phyloP scores from a whole-genome alignment of 768 basidiomycete species.

The Hygrophorus pudorinus region DNA sequence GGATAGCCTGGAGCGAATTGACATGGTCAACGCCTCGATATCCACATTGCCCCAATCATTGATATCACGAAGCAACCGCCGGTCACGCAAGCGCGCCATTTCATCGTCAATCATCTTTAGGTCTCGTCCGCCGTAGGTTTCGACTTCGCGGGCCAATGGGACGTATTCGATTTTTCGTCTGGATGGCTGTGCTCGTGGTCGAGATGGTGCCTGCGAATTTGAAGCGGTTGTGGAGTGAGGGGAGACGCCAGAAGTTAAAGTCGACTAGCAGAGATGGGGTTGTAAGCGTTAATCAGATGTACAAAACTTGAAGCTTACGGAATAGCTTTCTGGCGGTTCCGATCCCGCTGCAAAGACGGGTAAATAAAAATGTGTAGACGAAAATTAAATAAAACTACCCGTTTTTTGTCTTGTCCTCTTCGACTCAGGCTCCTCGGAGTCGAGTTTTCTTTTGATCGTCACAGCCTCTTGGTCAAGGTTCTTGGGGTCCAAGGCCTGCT shows the following conservation, averaged over 20 bases:
- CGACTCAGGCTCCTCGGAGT: conserved; percentile 50
- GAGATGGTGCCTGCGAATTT: conserved; percentile 20
- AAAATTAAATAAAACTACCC: conserved; percentile 29
- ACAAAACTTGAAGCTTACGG: conserved; percentile 35
- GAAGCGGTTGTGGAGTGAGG: conserved; percentile 9
- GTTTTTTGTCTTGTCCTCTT: conserved; percentile 69
- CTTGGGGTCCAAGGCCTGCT: conserved; percentile 20
- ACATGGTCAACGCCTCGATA: conserved; percentile 90
- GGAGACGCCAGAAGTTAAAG: neutral
- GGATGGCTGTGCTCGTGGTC: conserved; percentile 39
- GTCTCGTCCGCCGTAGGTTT: conserved; percentile 77
- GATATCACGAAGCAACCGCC: conserved; percentile 56
- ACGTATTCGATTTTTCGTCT: conserved; percentile 85
- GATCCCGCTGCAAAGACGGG: conserved; percentile 11
- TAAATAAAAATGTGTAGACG: neutral
- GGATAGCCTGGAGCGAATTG: conserved; percentile 74
- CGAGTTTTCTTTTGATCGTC: conserved; percentile 63
- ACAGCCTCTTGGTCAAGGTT: conserved; percentile 53
- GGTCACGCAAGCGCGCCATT: conserved; percentile 35
- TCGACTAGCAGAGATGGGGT: conserved; percentile 6
- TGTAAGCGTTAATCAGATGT: conserved; percentile 13
- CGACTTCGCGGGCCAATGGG: conserved; percentile 66
- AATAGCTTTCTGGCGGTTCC: conserved; percentile 38
- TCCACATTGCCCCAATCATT: conserved; percentile 87
- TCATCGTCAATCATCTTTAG: conserved; percentile 57